phyloP scores from a whole-genome alignment of 2,329 filamentous ascomycete species.

The Bipolaris gigantea region DNA sequence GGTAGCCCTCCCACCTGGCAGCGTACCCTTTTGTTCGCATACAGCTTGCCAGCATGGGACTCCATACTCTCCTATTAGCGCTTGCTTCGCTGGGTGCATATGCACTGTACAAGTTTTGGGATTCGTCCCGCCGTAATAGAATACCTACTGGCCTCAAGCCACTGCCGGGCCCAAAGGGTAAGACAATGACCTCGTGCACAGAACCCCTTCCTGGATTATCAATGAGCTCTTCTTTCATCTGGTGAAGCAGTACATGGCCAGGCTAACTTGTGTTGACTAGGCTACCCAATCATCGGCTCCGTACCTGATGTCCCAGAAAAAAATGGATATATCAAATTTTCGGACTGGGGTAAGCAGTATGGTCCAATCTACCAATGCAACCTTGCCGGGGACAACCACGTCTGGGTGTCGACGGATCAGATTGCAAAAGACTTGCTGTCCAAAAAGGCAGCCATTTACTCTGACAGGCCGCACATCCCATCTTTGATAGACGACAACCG shows the following conservation, averaged over 20 bases:
- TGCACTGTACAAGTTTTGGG: conserved; percentile 35
- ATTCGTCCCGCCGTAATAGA: conserved; percentile 29
- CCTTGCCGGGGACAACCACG: conserved; percentile 50
- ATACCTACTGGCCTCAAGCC: conserved; percentile 42
- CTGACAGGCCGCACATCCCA: conserved; percentile 51
- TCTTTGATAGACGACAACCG: conserved; percentile 50
- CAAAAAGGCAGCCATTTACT: conserved; percentile 52
- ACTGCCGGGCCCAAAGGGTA: conserved; percentile 49
- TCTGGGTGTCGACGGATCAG: conserved; percentile 50
- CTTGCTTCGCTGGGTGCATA: conserved; percentile 28
- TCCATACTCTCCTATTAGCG: conserved; percentile 33
- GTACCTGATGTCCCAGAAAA: conserved; percentile 50
- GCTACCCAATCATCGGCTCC: conserved; percentile 49
- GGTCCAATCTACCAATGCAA: conserved; percentile 52
- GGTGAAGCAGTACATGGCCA: background rate
- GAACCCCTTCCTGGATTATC: background rate
- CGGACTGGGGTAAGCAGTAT: conserved; percentile 50
- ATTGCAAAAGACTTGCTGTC: conserved; percentile 49
- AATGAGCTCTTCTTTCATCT: background rate
- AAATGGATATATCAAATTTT: conserved; percentile 50
- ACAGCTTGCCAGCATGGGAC: conserved; percentile 33
- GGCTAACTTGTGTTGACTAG: conserved; percentile 30
- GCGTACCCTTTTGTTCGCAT: conserved; percentile 2
- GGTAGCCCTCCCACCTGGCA: conserved; percentile 9
- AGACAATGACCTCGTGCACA: conserved; percentile 9